Evolutionary conservation across 495 filamentous ascomycete species (phyloP).

Genomic region (Filosporella fistucella): DNA sequence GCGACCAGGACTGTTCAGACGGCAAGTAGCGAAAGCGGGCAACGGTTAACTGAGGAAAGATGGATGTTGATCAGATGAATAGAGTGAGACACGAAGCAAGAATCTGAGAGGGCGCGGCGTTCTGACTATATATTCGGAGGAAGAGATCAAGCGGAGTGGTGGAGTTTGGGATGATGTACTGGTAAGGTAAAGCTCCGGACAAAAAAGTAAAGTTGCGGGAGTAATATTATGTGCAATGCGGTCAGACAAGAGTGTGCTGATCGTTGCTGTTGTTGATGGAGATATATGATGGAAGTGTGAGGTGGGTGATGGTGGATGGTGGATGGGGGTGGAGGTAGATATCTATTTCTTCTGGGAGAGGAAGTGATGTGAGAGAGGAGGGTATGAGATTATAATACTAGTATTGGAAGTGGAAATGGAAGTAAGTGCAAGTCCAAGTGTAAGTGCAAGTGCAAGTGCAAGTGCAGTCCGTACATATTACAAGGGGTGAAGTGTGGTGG

Average conservation of each 20-base stretch:
- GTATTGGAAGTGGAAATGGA: too few relatives aligned
- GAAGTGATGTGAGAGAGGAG: too few relatives aligned
- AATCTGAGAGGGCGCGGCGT: slow-evolving; percentile 3
- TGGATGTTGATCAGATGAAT: slow-evolving; percentile 14
- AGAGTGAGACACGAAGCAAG: slow-evolving; percentile 15
- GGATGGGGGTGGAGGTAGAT: slow-evolving; percentile 1
- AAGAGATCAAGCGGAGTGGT: neutral
- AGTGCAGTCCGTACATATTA: too few relatives aligned
- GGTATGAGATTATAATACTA: too few relatives aligned
- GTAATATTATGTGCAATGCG: slow-evolving; percentile 23
- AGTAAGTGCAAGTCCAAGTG: too few relatives aligned
- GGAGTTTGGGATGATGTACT: too few relatives aligned
- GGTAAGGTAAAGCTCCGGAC: too few relatives aligned
- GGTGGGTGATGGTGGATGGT: slow-evolving; percentile 6
- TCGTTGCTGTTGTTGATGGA: slow-evolving; percentile 7
- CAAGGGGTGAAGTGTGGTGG: too few relatives aligned
- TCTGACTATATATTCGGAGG: slow-evolving; percentile 19
- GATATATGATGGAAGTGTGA: neutral
- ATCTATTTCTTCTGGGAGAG: slow-evolving; percentile 1
- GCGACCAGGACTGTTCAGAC: neutral
- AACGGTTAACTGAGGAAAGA: slow-evolving; percentile 1
- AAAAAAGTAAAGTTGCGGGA: slow-evolving; percentile 6
- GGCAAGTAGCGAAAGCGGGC: slow-evolving; percentile 12
- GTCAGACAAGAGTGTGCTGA: slow-evolving; percentile 9
- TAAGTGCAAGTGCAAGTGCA: too few relatives aligned